Conservation (phyloP, 1,284 basidiomycete species). For the Marasmius oreades region DNA sequence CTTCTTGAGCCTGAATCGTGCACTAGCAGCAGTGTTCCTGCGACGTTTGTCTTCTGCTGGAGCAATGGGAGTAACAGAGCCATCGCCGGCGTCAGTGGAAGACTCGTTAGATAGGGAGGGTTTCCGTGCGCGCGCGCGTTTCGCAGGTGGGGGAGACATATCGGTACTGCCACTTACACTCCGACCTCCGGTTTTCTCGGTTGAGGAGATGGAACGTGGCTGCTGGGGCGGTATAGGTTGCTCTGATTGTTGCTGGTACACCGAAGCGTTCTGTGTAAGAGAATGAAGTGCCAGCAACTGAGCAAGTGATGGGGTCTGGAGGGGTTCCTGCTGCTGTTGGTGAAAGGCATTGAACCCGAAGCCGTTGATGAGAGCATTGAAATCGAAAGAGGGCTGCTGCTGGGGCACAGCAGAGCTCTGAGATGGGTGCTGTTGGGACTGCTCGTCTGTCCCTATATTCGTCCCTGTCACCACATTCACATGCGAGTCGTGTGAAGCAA, state of each 20-base stretch:
- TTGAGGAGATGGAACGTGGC: conserved; percentile 16
- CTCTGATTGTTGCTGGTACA: neutral
- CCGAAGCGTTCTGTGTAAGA: conserved; percentile 2
- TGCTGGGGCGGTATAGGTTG: conserved; percentile 19
- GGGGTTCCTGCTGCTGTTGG: conserved; percentile 19
- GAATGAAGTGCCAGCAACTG: conserved; percentile 62
- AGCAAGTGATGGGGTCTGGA: conserved; percentile 51
- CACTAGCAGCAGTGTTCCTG: conserved; percentile 93
- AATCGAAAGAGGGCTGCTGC: conserved; percentile 39
- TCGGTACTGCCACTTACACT: conserved; percentile 18
- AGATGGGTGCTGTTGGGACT: conserved; percentile 16
- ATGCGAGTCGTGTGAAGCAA: conserved; percentile 51
- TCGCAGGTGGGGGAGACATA: conserved; percentile 35
- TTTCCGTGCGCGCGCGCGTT: conserved; percentile 55
- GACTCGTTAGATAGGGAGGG: conserved; percentile 34
- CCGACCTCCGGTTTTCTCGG: conserved; percentile 8
- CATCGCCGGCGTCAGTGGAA: conserved; percentile 26
- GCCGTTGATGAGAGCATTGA: conserved; percentile 53
- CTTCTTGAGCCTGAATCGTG: conserved; percentile 98
- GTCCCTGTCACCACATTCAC: conserved; percentile 55
- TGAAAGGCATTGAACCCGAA: conserved; percentile 59
- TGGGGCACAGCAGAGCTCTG: conserved; percentile 10
- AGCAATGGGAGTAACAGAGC: conserved; percentile 26
- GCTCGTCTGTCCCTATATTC: conserved; percentile 25
- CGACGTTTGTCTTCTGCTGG: conserved; percentile 88